Conservation (phyloP, 768 basidiomycete genomes). For the Suillus paluster region DNA sequence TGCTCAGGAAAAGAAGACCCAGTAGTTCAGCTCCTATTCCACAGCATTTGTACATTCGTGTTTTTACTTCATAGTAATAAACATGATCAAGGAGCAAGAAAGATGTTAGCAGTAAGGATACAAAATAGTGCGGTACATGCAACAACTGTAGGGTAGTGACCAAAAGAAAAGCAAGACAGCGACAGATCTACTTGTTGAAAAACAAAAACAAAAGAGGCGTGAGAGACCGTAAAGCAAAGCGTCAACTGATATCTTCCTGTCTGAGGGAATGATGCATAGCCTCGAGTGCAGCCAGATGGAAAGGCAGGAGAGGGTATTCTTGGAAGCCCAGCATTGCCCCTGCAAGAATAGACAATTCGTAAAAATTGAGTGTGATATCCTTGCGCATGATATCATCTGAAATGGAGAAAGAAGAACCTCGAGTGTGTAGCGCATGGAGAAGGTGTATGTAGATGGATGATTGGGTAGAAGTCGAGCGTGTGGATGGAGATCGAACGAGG, state of each 20-base stretch:
- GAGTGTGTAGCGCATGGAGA: constrained; percentile 52
- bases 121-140: constrained; percentile 24
- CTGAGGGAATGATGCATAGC: constrained; percentile 53
- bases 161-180: constrained; percentile 8
- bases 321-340: constrained; percentile 42
- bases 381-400: constrained; percentile 39
- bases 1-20: constrained; percentile 76
- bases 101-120: constrained; percentile 35
- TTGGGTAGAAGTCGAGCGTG: constrained; percentile 43
- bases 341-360: constrained; percentile 70
- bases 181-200: constrained; percentile 12
- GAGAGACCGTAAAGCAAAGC: constrained; percentile 2
- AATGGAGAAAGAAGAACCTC: constrained; percentile 40
- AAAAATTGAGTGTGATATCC: constrained; percentile 71
- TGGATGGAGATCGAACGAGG: constrained; percentile 58
- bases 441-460: constrained; percentile 65
- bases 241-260: constrained; percentile 31
- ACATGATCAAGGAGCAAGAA: constrained; percentile 7
- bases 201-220: constrained; percentile 9
- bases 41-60: constrained; percentile 16
- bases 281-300: constrained; percentile 76
- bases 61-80: constrained; percentile 5
- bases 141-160: constrained; percentile 13
- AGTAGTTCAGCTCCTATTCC: constrained; percentile 45
- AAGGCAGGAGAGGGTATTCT: constrained; percentile 61